These are phyloP conservation scores for Trichomonas vaginalis DNA, from an alignment of 208 protist genomes.

Conservation along the genomic window DNA sequence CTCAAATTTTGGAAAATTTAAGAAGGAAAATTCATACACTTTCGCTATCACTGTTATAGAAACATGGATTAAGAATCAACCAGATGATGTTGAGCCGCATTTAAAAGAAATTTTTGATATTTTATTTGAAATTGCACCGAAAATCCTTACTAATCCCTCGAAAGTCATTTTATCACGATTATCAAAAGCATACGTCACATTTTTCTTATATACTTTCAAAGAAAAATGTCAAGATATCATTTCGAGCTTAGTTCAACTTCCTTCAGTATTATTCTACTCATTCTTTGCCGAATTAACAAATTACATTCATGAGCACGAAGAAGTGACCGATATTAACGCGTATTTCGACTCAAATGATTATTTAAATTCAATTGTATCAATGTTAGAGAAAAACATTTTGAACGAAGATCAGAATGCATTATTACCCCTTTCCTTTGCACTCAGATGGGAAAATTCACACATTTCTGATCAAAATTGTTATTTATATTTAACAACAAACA, in stretches of 20 bases:
- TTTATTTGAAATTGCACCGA: background rate
- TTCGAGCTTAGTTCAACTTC: background rate
- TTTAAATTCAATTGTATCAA: background rate
- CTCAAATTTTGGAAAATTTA: background rate
- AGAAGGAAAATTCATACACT: background rate
- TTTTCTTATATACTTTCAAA: background rate
- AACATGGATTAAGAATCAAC: background rate
- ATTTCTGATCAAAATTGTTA: background rate
- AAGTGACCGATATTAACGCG: background rate
- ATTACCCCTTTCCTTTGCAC: background rate
- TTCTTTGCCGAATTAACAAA: background rate
- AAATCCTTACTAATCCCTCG: background rate
- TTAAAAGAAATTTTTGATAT: background rate
- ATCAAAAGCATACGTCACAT: background rate
- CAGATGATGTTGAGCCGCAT: background rate
- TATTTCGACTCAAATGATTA: background rate
- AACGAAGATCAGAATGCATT: background rate
- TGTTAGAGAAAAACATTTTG: background rate
- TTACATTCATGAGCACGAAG: background rate
- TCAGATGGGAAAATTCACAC: background rate
- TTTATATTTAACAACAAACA: background rate
- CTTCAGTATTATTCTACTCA: background rate
- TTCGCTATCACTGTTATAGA: background rate
- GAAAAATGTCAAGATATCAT: background rate
- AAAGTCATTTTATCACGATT: background rate